Conservation (phyloP, 2,329 filamentous ascomycete species). For the Verticillium zaregamsianum region DNA sequence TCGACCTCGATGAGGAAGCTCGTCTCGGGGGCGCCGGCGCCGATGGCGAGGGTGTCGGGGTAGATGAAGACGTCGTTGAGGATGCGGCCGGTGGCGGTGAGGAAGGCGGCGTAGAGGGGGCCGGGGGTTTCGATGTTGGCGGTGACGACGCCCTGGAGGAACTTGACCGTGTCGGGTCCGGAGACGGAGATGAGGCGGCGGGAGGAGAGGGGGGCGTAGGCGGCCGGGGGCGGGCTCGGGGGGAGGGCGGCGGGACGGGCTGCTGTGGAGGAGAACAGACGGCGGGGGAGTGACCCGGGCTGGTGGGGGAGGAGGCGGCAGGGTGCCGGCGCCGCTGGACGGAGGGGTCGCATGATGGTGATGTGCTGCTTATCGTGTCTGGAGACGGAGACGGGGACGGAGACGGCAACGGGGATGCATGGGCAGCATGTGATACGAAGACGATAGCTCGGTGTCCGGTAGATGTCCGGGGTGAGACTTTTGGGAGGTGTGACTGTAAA, state of each 20-base stretch:
- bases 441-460: background rate
- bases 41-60: constrained; percentile 40
- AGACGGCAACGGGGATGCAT: background rate
- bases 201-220: constrained; percentile 58
- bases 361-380: background rate
- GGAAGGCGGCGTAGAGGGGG: constrained; percentile 73
- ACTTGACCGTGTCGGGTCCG: constrained; percentile 75
- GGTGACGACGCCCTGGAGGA: constrained; percentile 85
- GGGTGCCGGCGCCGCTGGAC: background rate
- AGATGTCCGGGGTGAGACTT: background rate
- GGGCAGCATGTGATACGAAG: background rate
- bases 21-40: constrained; percentile 15
- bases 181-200: constrained; percentile 76
- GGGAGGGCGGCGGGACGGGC: constrained; percentile 18
- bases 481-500: background rate
- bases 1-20: constrained; percentile 77
- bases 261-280: constrained; percentile 20
- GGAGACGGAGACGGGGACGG: background rate
- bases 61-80: constrained; percentile 91
- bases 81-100: constrained; percentile 80
- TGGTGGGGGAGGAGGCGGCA: background rate
- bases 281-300: constrained; percentile 11
- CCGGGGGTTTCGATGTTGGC: constrained; percentile 51
- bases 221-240: constrained; percentile 33
- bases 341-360: background rate